Conservation (phyloP, 2,329 filamentous ascomycete genomes). For the Aspergillus hortae region DNA sequence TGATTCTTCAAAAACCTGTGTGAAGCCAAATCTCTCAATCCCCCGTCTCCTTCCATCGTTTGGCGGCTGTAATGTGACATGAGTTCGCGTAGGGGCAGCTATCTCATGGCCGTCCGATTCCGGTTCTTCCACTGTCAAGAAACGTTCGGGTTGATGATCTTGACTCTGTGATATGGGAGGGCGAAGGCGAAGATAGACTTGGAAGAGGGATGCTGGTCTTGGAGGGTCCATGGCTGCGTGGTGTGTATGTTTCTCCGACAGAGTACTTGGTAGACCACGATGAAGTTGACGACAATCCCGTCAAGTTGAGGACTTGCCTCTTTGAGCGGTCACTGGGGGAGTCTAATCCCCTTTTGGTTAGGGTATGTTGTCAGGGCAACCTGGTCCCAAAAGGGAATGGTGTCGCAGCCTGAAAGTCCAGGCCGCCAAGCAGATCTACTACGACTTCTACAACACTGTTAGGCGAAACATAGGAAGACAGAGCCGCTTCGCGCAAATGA, state of each 20-base stretch:
- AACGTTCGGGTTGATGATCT: conserved; percentile 55
- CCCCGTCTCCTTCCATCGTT: conserved; percentile 79
- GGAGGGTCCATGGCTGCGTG: conserved; percentile 36
- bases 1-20: conserved; percentile 84
- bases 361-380: conserved; percentile 17
- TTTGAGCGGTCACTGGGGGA: conserved; percentile 10
- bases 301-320: conserved; percentile 4
- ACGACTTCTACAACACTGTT: too few relatives aligned
- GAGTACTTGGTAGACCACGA: not conserved
- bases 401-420: conserved; percentile 6
- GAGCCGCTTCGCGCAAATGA: too few relatives aligned
- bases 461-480: too few relatives aligned
- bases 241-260: not conserved
- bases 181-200: conserved; percentile 83
- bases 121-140: conserved; percentile 70
- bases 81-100: conserved; percentile 49
- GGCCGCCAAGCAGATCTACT: conserved; percentile 1
- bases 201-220: conserved; percentile 65
- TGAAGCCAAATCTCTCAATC: conserved; percentile 92
- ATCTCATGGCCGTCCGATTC: conserved; percentile 24
- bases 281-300: not conserved
- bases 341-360: conserved; percentile 9
- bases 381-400: not conserved
- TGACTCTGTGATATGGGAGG: conserved; percentile 53
- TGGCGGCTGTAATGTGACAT: conserved; percentile 75